Percentiles rank a stretch among this genome's conserved stretches.
Conservation (phyloP, 2,329 filamentous ascomycete genomes). For the Chaetomiaceae sp. region DNA sequence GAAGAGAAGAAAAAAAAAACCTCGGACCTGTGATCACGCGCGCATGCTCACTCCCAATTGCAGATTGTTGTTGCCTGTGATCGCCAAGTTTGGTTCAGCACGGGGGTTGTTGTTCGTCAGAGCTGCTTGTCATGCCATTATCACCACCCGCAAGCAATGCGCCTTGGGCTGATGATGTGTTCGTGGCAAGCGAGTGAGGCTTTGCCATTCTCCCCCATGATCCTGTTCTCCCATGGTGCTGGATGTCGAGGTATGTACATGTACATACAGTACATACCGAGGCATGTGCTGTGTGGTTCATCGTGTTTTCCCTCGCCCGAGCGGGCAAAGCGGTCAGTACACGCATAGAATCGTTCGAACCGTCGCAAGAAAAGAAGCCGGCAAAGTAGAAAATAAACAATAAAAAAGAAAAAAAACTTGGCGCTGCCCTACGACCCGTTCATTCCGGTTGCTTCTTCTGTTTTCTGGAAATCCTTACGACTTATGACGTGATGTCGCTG, state of each 20-base stretch:
- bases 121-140: neutral
- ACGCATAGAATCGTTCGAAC: no score
- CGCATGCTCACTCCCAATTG: slow-evolving; percentile 1
- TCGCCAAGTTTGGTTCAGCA: slow-evolving; percentile 2
- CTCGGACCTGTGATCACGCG: neutral
- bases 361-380: no score
- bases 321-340: no score
- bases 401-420: neutral
- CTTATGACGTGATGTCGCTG: slow-evolving; percentile 4
- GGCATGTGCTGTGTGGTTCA: neutral
- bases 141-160: neutral
- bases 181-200: neutral
- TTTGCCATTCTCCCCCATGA: neutral
- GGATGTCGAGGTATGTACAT: no score
- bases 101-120: neutral
- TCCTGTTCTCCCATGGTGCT: no score
- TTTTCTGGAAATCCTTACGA: neutral
- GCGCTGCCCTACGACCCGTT: neutral
- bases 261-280: no score
- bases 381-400: no score
- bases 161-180: neutral
- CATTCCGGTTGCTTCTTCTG: neutral
- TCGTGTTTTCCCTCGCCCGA: neutral
- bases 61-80: neutral
- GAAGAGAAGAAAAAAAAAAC: neutral